These are phyloP conservation scores for Echites panduratus DNA, from an alignment of 257 asterid species.

Conservation along the genomic window DNA sequence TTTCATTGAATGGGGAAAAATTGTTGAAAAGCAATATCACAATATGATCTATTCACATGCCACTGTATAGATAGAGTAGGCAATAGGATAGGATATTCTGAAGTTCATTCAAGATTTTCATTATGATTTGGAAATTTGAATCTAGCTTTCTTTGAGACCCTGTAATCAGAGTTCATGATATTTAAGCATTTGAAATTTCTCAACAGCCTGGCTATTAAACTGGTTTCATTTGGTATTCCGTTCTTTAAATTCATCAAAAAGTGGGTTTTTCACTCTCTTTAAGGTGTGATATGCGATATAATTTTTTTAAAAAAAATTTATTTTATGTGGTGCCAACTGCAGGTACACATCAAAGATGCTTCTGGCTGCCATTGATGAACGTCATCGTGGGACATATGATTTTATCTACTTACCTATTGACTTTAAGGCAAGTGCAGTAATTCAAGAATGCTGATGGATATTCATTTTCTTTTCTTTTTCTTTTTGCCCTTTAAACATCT, in stretches of 20 bases:
- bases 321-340: conserved; percentile 23
- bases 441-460: neutral
- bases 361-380: conserved; percentile 94
- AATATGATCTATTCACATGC: neutral
- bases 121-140: neutral
- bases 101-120: neutral
- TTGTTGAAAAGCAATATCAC: neutral
- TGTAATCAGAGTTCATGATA: neutral
- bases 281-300: conserved; percentile 10
- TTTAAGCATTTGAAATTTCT: neutral
- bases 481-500: neutral
- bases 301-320: too few species aligned
- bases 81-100: neutral
- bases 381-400: conserved; percentile 90
- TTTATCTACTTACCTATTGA: conserved; percentile 94
- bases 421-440: conserved; percentile 65
- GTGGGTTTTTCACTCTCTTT: neutral
- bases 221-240: neutral
- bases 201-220: neutral
- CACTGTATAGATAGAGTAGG: neutral
- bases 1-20: neutral
- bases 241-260: neutral
- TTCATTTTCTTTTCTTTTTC: neutral
- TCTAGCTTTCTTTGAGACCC: neutral
- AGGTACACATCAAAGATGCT: conserved; percentile 99